Base-by-base conservation (phyloP, 345 rosid genomes). In the Luvunga scandens region DNA sequence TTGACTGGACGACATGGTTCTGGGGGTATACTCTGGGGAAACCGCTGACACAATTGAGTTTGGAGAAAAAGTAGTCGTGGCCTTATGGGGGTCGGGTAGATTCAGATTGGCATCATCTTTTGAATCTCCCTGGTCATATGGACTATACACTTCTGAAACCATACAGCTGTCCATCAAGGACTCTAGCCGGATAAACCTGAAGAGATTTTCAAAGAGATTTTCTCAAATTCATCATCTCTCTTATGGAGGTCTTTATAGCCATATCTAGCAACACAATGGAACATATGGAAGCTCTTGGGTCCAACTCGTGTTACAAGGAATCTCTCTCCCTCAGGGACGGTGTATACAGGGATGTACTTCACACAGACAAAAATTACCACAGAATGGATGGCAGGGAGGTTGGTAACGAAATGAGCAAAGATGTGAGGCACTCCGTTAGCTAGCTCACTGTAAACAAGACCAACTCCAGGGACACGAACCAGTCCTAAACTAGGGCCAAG, bases 321-420 rank as follows among this genome's bases (percentile, higher is more conserved):
- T 27, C 88, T 56, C 56, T 83, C 86, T 28, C 57, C 82, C 68
- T 82, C 84, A 0, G 84, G 85, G 72, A 82, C 85, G 0, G 79
- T 82, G 80, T 78, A 82, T 25, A 82, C 88, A 2, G 85, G 88
- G 27, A 85, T 78, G 76, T 83, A 80, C 74, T 80, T 82, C 10
- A 80, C 65, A 30, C 88, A 82, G 39, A 80, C 80, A 48, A 78
- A 85, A 50, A 85, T 77, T n/a, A 82, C 80, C 9, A 83, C 82
- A 9, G 85, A 77, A 60, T 85, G 88, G 62, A 85, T 82, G n/a
- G 85, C 88, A 1, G 84, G 82, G n/a, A 85, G 78, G 48, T 82
- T 85, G 76, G 84, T 80, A 28, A 83, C 57, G 72, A 85, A 83
- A 55, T 80, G 85, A 42, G 79, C 81, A 73, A 85, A 85, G 61